Base-by-base conservation (phyloP, 306 rosid genomes). In the Canavalia ensiformis region DNA sequence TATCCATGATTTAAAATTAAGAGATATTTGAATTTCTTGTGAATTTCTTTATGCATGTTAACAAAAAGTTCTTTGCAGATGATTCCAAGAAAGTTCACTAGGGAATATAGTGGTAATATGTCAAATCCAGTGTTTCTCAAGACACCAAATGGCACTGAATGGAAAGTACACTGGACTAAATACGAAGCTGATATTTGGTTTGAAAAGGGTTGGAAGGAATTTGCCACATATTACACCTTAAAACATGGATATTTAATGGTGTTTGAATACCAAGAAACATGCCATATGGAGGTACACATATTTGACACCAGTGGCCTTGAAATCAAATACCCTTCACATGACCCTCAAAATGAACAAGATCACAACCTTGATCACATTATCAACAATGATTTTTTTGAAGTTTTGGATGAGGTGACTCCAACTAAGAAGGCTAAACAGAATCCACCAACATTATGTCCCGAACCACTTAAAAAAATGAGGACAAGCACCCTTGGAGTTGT, bases 101-200 rank as follows among this genome's bases (percentile, higher is more conserved):
- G 13, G 66, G 63, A 66, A 81, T 33, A 65, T 82, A 76, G 83
- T 3, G 28, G 8, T 2, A n/a, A 39, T 30, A 0, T 85, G 34
- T 11, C 71, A 50, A 81, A 73, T 37, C 77, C 73, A 49, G 25
- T 82, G 44, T 47, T 77, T 72, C 69, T 85, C 64, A 81, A 72
- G 64, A 79, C 76, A 11, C 86, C 84, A 30, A 67, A 62, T 81
- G 83, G 73, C 1, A 37, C 71, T 35, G 12, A 66, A 34, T 85
- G 88, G 88, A 8, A 81, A 66, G 30, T 85, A 51, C 3, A 9
- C 39, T 75, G 60, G 67, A 50, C 8, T 2, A 76, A 70, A 18
- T 6, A 46, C 35, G 72, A 82, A 46, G 33, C 0, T 34, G 81
- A 63, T 39, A 47, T 77, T 77, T 51, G 54, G 74, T 31, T 77